These are phyloP conservation scores for Trypanosoma melophagium DNA, from an alignment of 208 protist species.

Conservation along the genomic window DNA sequence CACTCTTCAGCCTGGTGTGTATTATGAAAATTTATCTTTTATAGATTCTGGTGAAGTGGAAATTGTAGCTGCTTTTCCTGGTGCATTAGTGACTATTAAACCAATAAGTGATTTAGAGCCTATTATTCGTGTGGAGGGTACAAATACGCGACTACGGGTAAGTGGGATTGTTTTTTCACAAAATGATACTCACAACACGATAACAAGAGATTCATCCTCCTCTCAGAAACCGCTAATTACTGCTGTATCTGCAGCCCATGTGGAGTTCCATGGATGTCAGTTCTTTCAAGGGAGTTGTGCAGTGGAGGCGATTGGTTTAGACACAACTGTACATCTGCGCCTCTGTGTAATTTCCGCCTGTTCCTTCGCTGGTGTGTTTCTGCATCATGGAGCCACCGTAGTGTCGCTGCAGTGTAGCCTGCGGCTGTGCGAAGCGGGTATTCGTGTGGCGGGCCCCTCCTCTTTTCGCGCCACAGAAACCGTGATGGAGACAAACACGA, in stretches of 20 bases:
- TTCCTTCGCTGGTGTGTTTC: slow-evolving; percentile 52
- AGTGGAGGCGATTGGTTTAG: slow-evolving; percentile 32
- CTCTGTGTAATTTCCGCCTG: slow-evolving; percentile 60
- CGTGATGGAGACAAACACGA: slow-evolving; percentile 43
- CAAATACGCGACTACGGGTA: slow-evolving; percentile 28
- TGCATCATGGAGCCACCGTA: slow-evolving; percentile 33
- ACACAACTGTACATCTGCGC: slow-evolving; percentile 38
- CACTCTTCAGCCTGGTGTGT: slow-evolving; percentile 57
- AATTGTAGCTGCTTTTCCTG: slow-evolving; percentile 52
- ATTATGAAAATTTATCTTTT: slow-evolving; percentile 52
- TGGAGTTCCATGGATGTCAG: slow-evolving; percentile 55
- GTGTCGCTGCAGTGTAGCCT: slow-evolving; percentile 43
- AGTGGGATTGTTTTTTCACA: slow-evolving; percentile 54
- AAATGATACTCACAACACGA: background rate
- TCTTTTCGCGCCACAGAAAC: slow-evolving; percentile 36
- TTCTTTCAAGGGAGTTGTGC: slow-evolving; percentile 58
- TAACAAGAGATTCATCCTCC: background rate
- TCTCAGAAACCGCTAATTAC: slow-evolving; percentile 39
- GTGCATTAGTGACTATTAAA: slow-evolving; percentile 57
- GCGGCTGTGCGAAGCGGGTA: slow-evolving; percentile 48
- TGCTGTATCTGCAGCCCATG: slow-evolving; percentile 34
- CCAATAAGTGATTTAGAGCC: slow-evolving; percentile 43
- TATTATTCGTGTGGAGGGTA: slow-evolving; percentile 44
- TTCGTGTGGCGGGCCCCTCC: slow-evolving; percentile 30
- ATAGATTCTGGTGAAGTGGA: slow-evolving; percentile 37